Base-by-base conservation (phyloP, 2,329 filamentous ascomycete species). In the Claviceps africana region DNA sequence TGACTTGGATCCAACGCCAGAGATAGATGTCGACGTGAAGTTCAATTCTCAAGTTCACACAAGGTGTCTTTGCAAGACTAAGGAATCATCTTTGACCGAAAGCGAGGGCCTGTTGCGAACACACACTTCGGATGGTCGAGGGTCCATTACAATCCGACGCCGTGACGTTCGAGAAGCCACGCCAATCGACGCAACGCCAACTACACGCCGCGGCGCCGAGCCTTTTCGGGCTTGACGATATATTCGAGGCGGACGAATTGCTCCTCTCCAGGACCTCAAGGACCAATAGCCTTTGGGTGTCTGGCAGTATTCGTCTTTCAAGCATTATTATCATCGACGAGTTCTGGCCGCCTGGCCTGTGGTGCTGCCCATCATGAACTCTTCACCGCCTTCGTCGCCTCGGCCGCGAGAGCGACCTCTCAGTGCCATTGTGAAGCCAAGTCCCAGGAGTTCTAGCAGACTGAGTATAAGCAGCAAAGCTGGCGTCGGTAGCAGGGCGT, bases 381-480 rank as follows among this genome's bases (percentile, higher is more conserved):
- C 74, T 67, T 86, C 84, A 67, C 84, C 83, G 68, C 85, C 85
- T 65, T 75, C 72, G 55, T 88, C 85, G 65, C 84, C 75, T 64
- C 70, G 69, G 56, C 59, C 69, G 55, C 72, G 77, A 58, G 78
- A 81, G 67, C 80, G 88, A 67, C 88, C 89, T 51, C 75, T 88
- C 75, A 94, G 87, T 72, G 83, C 81, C 65, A 83, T 94, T 74
- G 80, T 89, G 62, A 82, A 85, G 62, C 78, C 86, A 46, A 76
- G 85, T 44, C 77, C 74, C 22, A 69, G 88, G 66, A 93, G 87
- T 65, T 86, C 77, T 60, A 95, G 88, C 70, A 86, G 90, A 60
- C 75, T 95, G 77, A 95, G 88, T 72, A 85, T 85, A 73, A 83
- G 77, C 62, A 86, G 86, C 71, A 91, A 86, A 68, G 83, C 81